Base-by-base conservation (phyloP, 169 alveolate species). In the Cryptosporidium andersoni region DNA sequence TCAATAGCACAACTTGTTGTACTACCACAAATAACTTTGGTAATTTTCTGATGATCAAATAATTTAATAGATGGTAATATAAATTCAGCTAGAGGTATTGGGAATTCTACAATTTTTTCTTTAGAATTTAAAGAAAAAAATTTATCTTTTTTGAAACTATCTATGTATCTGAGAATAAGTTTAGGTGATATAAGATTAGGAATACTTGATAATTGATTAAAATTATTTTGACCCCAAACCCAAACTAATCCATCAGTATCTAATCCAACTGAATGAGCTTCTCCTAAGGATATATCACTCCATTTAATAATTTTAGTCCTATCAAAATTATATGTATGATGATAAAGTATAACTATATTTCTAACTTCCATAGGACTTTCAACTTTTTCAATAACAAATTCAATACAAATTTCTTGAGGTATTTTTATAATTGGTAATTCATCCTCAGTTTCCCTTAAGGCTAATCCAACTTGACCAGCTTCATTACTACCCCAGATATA, bases 171-270 rank as follows among this genome's bases (percentile, higher is more conserved):
- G 3, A 58, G 14, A n/a, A 74, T 14, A 40, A 74, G 25, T 42
- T 74, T 63, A 9, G 48, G 12, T 11, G 43, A 36, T 5, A 74
- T 52, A 5, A 16, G 42, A 25, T 74, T 64, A 14, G 85, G 85
- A 34, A 74, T 60, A 45, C 16, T 55, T 43, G 85, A 58, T 45
- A 74, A 37, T 42, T 74, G 85, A n/a, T 74, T 58, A 43, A 74
- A 45, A 74, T 74, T 74, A 51, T 74, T 74, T 12, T 74, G 85
- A 1, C 85, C 85, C 85, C 85, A 74, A 14, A 74, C 85, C 85
- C 85, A 74, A 55, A 74, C 58, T 2, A 40, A 11, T 16, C 85
- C 85, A 4, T 74, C 34, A 25, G 62, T 58, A 36, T 74, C 85
- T 43, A 74, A 74, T 12, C 51, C 85, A 60, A 74, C 7, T 7